Conservation (phyloP, 306 rosid genomes). For the Cucumis hystrix region DNA sequence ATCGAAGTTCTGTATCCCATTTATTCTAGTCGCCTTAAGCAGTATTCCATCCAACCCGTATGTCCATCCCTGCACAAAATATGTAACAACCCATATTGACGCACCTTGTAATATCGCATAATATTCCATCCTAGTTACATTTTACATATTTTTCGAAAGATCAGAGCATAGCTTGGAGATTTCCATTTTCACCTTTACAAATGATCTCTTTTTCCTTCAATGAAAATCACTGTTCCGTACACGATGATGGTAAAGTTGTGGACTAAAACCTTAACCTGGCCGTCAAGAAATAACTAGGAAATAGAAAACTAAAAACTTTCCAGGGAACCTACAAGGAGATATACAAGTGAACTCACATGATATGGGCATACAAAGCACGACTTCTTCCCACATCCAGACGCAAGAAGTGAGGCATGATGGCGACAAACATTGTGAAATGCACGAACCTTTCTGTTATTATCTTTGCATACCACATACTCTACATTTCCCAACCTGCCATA, state of each 20-base stretch:
- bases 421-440: slow-evolving; percentile 91
- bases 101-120: background rate
- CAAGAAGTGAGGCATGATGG: slow-evolving; percentile 77
- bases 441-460: slow-evolving; percentile 34
- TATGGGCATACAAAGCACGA: slow-evolving; percentile 94
- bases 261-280: background rate
- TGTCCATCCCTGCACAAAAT: slow-evolving; percentile 73
- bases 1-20: slow-evolving; percentile 60
- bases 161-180: background rate
- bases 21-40: slow-evolving; percentile 60
- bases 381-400: slow-evolving; percentile 58
- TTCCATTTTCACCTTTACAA: background rate
- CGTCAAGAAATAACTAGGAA: background rate
- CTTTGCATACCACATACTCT: slow-evolving; percentile 75
- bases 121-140: background rate
- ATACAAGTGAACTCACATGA: slow-evolving; percentile 44
- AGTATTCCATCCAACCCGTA: slow-evolving; percentile 76
- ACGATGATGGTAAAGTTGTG: background rate
- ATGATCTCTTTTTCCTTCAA: background rate
- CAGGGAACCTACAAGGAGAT: background rate
- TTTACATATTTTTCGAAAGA: background rate
- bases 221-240: background rate
- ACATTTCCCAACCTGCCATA: slow-evolving; percentile 53
- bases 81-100: background rate
- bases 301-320: background rate